Percentiles rank a stretch among this genome's conserved stretches.
Conservation (phyloP, 305 asterid species). For the Fraxinus sp. region DNA sequence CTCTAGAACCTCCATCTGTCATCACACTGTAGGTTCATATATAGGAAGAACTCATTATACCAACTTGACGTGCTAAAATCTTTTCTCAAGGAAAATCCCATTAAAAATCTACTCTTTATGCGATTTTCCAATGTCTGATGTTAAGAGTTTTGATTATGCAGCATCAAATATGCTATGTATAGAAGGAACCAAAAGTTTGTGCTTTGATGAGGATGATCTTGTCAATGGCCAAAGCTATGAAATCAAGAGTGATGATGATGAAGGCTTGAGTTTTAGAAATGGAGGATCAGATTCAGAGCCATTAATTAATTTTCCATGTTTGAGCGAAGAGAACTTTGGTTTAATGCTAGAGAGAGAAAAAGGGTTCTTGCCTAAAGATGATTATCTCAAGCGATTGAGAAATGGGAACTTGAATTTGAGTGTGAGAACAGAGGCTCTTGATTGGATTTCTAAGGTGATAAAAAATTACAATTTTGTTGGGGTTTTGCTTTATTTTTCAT, state of each 20-base stretch:
- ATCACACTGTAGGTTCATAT: background rate
- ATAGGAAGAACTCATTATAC: slow-evolving; percentile 29
- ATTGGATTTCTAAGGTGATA: slow-evolving; percentile 77
- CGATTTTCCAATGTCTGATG: slow-evolving; percentile 43
- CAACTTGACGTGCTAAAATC: slow-evolving; percentile 35
- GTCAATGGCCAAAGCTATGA: slow-evolving; percentile 31
- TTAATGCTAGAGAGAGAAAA: slow-evolving; percentile 60
- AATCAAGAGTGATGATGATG: slow-evolving; percentile 14
- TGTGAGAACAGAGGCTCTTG: slow-evolving; percentile 63
- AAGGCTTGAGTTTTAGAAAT: slow-evolving; percentile 27
- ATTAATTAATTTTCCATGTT: slow-evolving; percentile 38
- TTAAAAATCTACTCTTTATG: slow-evolving; percentile 20
- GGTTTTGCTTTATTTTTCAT: background rate
- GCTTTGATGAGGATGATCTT: slow-evolving; percentile 47
- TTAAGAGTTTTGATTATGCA: slow-evolving; percentile 35
- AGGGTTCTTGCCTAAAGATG: slow-evolving; percentile 50
- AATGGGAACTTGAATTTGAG: slow-evolving; percentile 64
- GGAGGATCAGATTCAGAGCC: slow-evolving; percentile 43
- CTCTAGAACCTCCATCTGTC: background rate
- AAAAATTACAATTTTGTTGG: background rate
- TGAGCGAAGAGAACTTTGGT: slow-evolving; percentile 45
- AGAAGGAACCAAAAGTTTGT: slow-evolving; percentile 36
- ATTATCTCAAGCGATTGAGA: slow-evolving; percentile 68
- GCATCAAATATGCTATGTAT: slow-evolving; percentile 48
- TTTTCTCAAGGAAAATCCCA: slow-evolving; percentile 32